Evolutionary conservation across 108 stramenopile genomes (phyloP).

Genomic region (Thalassiosira profunda): DNA sequence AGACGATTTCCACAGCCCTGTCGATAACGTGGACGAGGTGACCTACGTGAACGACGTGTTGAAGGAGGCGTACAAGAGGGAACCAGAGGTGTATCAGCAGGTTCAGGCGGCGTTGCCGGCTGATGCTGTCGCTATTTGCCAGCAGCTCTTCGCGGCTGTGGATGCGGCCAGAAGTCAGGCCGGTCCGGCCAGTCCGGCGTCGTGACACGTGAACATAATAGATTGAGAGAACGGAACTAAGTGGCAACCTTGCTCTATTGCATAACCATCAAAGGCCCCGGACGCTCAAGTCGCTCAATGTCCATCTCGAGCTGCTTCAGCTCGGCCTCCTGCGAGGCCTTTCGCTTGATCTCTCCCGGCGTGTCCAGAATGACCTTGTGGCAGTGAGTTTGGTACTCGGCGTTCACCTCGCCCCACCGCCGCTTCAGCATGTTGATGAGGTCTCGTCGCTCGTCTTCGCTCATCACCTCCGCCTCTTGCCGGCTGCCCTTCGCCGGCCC

Average conservation of each 20-base stretch:
- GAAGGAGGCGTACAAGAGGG: conserved; percentile 71
- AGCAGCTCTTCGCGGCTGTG: conserved; percentile 75
- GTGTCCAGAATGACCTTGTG: conserved; percentile 73
- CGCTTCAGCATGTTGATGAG: conserved; percentile 72
- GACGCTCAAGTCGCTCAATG: conserved; percentile 56
- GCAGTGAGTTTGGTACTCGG: conserved; percentile 69
- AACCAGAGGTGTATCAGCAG: conserved; percentile 88
- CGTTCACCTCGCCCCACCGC: conserved; percentile 83
- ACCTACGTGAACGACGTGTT: conserved; percentile 79
- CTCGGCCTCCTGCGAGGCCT: conserved; percentile 70
- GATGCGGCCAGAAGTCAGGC: conserved; percentile 45
- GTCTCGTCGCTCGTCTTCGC: conserved; percentile 61
- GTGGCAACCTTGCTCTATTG: neutral
- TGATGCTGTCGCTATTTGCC: conserved; percentile 62
- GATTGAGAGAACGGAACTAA: neutral
- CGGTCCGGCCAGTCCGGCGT: conserved; percentile 3
- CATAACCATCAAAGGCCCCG: conserved; percentile 49
- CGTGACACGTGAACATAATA: neutral
- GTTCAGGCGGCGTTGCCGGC: conserved; percentile 76
- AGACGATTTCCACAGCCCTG: conserved; percentile 85
- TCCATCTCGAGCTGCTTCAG: conserved; percentile 75
- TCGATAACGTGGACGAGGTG: conserved; percentile 81
- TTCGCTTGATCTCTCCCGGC: conserved; percentile 63
- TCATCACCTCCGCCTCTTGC: conserved; percentile 53
- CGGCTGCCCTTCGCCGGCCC: conserved; percentile 22